A percentile compares a stretch with the other conserved stretches of the same genome.
Conservation (phyloP, 2,329 filamentous ascomycete genomes). For the Exserohilum rostratum region DNA sequence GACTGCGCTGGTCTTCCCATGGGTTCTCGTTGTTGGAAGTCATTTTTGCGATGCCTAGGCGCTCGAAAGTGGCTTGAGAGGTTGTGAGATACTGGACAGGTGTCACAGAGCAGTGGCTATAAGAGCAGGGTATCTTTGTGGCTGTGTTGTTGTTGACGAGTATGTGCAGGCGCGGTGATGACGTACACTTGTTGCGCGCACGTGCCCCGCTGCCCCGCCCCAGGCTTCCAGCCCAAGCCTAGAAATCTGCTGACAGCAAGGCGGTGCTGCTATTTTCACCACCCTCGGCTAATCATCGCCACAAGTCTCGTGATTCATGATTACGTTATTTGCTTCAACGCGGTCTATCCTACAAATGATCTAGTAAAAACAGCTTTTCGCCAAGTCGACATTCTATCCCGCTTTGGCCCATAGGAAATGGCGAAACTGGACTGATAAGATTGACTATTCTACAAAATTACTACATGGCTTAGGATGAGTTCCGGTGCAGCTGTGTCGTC, state of each 20-base stretch:
- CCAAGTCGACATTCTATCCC: no score
- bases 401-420: no score
- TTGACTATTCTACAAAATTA: no score
- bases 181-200: slow-evolving; percentile 20
- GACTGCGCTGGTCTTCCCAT: slow-evolving; percentile 30
- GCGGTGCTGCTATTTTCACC: background rate
- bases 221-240: background rate
- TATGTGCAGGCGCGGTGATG: slow-evolving; percentile 20
- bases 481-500: no score
- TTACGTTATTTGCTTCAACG: background rate
- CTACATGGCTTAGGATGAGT: no score
- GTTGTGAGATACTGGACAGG: background rate
- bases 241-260: background rate
- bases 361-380: no score
- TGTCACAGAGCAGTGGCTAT: slow-evolving; percentile 1
- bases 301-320: no score
- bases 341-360: no score
- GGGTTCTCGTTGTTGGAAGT: slow-evolving; percentile 30
- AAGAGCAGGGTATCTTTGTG: slow-evolving; percentile 17
- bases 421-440: no score
- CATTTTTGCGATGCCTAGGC: slow-evolving; percentile 16
- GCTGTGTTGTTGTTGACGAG: slow-evolving; percentile 19
- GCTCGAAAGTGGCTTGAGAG: background rate
- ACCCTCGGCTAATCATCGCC: no score
- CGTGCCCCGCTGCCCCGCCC: slow-evolving; percentile 20